These are phyloP conservation scores for Mycothermus thermophilus DNA, from an alignment of 495 filamentous ascomycete species.

Conservation along the genomic window DNA sequence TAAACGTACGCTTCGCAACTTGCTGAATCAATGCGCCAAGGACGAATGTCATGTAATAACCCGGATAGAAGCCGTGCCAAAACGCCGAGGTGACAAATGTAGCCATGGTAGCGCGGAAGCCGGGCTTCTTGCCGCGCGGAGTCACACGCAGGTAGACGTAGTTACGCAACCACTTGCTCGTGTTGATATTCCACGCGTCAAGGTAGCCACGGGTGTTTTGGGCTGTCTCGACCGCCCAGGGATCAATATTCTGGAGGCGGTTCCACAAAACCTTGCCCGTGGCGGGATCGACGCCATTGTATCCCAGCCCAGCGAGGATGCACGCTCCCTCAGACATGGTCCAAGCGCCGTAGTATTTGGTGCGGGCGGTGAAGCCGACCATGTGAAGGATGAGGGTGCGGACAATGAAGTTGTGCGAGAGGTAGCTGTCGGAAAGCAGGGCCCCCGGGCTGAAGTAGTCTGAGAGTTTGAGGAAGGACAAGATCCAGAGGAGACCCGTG, in stretches of 20 bases:
- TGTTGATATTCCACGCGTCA: conserved; percentile 95
- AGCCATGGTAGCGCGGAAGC: conserved; percentile 85
- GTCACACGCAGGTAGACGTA: conserved; percentile 94
- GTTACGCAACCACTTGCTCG: conserved; percentile 91
- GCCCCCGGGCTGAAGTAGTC: conserved; percentile 48
- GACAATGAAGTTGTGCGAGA: conserved; percentile 51
- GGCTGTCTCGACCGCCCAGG: conserved; percentile 68
- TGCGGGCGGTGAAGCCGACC: conserved; percentile 62
- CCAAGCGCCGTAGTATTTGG: conserved; percentile 97
- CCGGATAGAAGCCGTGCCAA: conserved; percentile 97
- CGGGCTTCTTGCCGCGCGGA: conserved; percentile 88
- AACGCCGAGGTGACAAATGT: conserved; percentile 90
- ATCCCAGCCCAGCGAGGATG: conserved; percentile 86
- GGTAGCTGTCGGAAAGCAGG: conserved; percentile 42
- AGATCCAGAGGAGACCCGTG: conserved; percentile 63
- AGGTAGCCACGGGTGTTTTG: conserved; percentile 84
- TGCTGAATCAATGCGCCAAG: conserved; percentile 84
- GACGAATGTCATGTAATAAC: conserved; percentile 86
- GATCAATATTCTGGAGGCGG: conserved; percentile 73
- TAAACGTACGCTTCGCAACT: conserved; percentile 70
- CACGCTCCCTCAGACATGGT: conserved; percentile 84
- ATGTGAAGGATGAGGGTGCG: conserved; percentile 69
- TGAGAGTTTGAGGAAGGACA: conserved; percentile 60
- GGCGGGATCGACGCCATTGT: conserved; percentile 76
- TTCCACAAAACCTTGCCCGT: conserved; percentile 81